Evolutionary conservation across 202 grass and related monocot species (phyloP).

Genomic region (Hordeum pubiflorum): DNA sequence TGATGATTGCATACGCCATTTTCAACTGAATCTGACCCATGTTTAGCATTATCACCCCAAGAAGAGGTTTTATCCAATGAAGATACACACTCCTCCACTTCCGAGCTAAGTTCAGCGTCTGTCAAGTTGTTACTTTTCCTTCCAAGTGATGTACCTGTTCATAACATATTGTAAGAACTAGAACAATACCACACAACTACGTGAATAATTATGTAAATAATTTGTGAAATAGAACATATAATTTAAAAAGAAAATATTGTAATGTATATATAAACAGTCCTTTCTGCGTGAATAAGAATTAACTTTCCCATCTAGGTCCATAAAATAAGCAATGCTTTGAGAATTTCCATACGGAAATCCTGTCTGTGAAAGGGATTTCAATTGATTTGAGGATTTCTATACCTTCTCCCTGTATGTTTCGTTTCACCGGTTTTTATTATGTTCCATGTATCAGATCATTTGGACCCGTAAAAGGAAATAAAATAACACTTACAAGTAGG

Average conservation of each 20-base stretch:
- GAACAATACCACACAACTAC: not conserved
- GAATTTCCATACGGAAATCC: not conserved
- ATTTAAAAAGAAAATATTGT: not conserved
- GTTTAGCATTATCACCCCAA: constrained; percentile 28
- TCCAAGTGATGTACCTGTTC: constrained; percentile 35
- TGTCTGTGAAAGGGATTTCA: not conserved
- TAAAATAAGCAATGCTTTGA: not conserved
- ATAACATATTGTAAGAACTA: constrained; percentile 45
- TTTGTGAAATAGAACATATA: not conserved
- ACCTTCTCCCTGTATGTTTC: not conserved
- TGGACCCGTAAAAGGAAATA: no score
- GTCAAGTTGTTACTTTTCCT: constrained; percentile 17
- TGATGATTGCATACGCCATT: constrained; percentile 24
- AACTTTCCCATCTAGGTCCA: not conserved
- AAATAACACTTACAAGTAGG: no score
- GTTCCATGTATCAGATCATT: no score
- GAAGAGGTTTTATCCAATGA: constrained; percentile 31
- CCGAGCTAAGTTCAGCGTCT: constrained; percentile 10
- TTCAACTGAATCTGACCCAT: constrained; percentile 18
- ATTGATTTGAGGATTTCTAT: constrained; percentile 2
- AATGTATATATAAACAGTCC: not conserved
- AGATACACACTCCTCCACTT: constrained; percentile 17
- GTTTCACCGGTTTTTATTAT: not conserved
- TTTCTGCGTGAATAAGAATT: not conserved
- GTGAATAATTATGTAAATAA: not conserved